Percentiles rank a stretch among this genome's conserved stretches.
phyloP scores from a whole-genome alignment of 768 basidiomycete genomes.

The Pleurotus citrinopileatus region DNA sequence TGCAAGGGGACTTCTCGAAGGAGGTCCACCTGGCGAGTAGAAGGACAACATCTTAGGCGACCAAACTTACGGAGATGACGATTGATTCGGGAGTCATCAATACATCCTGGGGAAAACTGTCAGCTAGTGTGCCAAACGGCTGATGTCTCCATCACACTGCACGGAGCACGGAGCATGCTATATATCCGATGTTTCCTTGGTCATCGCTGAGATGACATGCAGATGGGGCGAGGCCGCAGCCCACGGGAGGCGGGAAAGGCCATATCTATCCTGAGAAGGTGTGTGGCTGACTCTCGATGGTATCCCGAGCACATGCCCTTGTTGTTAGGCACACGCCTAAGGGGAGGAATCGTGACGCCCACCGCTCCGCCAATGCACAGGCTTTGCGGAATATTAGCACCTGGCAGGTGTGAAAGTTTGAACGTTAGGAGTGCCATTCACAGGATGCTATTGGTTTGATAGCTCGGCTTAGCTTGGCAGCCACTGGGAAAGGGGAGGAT shows the following conservation, averaged over 20 bases:
- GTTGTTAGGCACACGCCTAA: background rate
- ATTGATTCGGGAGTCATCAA: slow-evolving; percentile 1
- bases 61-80: slow-evolving; percentile 1
- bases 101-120: background rate
- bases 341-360: too few species aligned
- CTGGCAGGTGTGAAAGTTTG: background rate
- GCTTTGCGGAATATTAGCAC: too few species aligned
- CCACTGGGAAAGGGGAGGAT: too few species aligned
- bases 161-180: background rate
- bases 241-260: background rate
- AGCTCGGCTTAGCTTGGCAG: too few species aligned
- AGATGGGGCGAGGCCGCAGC: background rate
- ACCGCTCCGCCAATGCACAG: too few species aligned
- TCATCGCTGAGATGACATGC: background rate
- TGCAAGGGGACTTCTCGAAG: background rate
- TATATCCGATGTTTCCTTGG: background rate
- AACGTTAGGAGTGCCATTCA: background rate
- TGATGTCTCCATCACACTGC: background rate
- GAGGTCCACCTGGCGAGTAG: background rate
- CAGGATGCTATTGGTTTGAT: background rate
- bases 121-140: background rate
- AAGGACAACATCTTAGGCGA: background rate
- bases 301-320: background rate
- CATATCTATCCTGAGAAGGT: background rate
- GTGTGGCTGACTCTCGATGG: background rate